Base-by-base conservation (phyloP, 1,284 basidiomycete genomes). In the Ganoderma lucidum region DNA sequence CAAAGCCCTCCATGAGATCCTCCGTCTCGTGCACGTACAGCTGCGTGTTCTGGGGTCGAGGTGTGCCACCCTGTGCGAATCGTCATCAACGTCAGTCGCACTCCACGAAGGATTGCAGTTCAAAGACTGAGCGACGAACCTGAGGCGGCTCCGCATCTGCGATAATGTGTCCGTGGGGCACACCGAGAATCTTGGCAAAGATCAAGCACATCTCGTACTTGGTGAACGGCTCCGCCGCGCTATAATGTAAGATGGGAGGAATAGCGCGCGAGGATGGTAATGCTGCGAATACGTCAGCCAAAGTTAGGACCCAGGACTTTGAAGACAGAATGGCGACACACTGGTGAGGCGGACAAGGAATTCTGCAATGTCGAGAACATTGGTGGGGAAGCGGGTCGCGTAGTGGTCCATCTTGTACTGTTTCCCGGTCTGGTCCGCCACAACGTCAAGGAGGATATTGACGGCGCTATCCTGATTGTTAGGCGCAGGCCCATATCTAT, bases 331-430 rank as follows among this genome's bases (percentile, higher is more conserved):
- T n/a, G 23, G 9, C 44, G 35, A 80, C 85, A 48, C 71, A 93
- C 92, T 81, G 42, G 87, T 83, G 19, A 94, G 82, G 42, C 89
- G 86, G 42, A 89, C 89, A 56, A 95, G 84, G 80, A 95, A 95
- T 41, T 86, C 83, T 1, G 90, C 92, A 67, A 96, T 90, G 75
- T 95, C 93, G 42, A 91, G 76, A 14, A 93, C 88, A 74, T 93
- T 93, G 37, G 94, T 95, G 1, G 94, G 94, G 80, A 90, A 94
- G 28, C 94, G 86, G 23, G 90, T 93, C 15, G 93, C 93, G 77
- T 89, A 95, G 79, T 96, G 92, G 76, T 96, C 94, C 94, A 96
- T 96, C 77, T 88, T 93, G 82, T 94, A 94, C 62, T 82, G 82
- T 80, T 93, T 93, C 6, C 91, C 91, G 9, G 91, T 91, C 75